Evolutionary conservation across 352 stramenopile genomes (phyloP), one percentile per base, ranked within the genome.

Genomic region (Phytophthora colocasiae): DNA sequence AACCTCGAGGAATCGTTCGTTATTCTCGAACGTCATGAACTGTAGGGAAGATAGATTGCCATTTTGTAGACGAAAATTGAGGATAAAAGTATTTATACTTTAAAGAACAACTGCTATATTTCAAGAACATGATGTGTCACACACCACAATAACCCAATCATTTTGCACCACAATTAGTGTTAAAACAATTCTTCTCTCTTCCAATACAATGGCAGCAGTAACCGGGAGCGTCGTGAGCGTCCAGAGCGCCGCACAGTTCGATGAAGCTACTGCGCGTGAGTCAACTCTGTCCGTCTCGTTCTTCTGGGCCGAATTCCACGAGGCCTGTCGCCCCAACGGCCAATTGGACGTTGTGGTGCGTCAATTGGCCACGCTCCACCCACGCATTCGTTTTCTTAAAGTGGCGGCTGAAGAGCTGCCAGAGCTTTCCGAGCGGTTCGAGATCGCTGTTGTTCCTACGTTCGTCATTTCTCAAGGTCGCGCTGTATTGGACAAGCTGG

Each of bases 391-490:
- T 43, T 96, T 96, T 68, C 80, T 93, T 59, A 96, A 97, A 64
- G 77, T 96, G 17, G 87, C 92, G 43, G 91, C 90, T 29, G 90
- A 97, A 58, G 83, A 93, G 45, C 73, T 95, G 24, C 64, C 87
- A 3, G 89, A 93, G 57, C 77, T 96, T 51, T 93, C 85, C 63
- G 89, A 97, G 66, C 84, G 86, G 36, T 97, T 97, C 63, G 65
- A 89, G 63, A 93, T 99, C 47, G 87, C 87, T 0, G 85, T 97
- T 6, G 96, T 99, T 47, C 97, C 97, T 12, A 99, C 96, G 8
- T 98, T 99, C 51, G 73, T 99, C 34, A 84, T 99, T 31, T 59
- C 72, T 19, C 83, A 95, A 58, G 87, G 86, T 58, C 81, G 75
- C 48, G 77, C 75, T 44, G 81, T 93, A 62, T 75, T 96, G 44